Percentiles rank a stretch among this genome's conserved stretches.
Conservation (phyloP, 2,329 filamentous ascomycete genomes). For the Neospermospora avenae region DNA sequence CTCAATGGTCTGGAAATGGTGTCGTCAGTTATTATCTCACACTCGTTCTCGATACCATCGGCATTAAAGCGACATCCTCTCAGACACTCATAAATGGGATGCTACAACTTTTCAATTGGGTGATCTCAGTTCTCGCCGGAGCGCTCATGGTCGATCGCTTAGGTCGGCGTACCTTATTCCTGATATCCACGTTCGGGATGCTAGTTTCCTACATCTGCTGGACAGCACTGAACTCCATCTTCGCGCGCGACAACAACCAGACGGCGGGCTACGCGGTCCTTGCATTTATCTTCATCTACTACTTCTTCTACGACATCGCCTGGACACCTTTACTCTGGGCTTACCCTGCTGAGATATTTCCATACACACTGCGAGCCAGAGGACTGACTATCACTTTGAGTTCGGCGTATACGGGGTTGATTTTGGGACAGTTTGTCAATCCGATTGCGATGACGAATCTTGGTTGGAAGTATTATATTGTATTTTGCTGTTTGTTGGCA, state of each 20-base stretch:
- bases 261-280: conserved; percentile 27
- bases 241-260: conserved; percentile 5
- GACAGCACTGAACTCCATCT: conserved; percentile 22
- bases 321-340: conserved; percentile 21
- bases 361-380: conserved; percentile 32
- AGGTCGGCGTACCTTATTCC: conserved; percentile 25
- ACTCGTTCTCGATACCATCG: conserved; percentile 30
- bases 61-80: conserved; percentile 17
- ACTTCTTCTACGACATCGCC: conserved; percentile 40
- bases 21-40: conserved; percentile 38
- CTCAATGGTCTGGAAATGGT: conserved; percentile 18
- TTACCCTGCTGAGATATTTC: conserved; percentile 23
- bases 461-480: conserved; percentile 40
- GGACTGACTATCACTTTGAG: conserved; percentile 38
- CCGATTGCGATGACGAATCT: conserved; percentile 38
- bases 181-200: conserved; percentile 21
- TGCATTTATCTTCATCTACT: conserved; percentile 47
- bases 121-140: conserved; percentile 29
- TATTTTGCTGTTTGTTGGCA: conserved; percentile 34
- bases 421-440: conserved; percentile 38
- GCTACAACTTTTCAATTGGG: conserved; percentile 37
- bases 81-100: conserved; percentile 34
- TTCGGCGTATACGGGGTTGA: neutral
- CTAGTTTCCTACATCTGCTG: conserved; percentile 28
- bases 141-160: conserved; percentile 28